These are phyloP conservation scores for Diaporthe sp. DNA, from an alignment of 2,329 filamentous ascomycete species.

Conservation along the genomic window DNA sequence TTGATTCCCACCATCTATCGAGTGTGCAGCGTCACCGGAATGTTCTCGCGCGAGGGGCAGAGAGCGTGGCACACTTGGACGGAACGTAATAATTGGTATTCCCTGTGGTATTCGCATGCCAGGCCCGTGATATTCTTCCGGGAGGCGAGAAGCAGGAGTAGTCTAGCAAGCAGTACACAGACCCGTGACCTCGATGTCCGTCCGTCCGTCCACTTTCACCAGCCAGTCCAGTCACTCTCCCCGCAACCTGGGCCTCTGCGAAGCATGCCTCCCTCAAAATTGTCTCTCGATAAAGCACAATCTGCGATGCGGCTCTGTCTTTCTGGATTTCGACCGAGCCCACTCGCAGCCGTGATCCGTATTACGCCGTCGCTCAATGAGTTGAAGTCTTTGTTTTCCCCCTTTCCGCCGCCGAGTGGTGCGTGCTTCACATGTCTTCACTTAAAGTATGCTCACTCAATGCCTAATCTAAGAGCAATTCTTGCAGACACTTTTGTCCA, in stretches of 20 bases:
- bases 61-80: neutral
- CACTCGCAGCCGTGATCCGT: conserved; percentile 24
- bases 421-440: neutral
- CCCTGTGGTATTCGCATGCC: neutral
- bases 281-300: neutral
- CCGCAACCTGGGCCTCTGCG: neutral
- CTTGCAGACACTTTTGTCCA: neutral
- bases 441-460: neutral
- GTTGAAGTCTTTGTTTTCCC: neutral
- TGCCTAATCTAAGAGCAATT: neutral
- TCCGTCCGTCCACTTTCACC: neutral
- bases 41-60: neutral
- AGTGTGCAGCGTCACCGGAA: neutral
- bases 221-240: neutral
- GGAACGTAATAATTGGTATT: neutral
- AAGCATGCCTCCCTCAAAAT: neutral
- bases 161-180: neutral
- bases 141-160: neutral
- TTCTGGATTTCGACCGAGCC: conserved; percentile 20
- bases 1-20: too few species aligned
- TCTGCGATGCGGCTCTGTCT: conserved; percentile 21
- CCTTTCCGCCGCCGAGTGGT: neutral
- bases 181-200: neutral
- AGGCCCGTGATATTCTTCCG: neutral
- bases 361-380: conserved; percentile 37